These are phyloP conservation scores for Podaxis rugospora DNA, from an alignment of 768 basidiomycete species.

Conservation along the genomic window DNA sequence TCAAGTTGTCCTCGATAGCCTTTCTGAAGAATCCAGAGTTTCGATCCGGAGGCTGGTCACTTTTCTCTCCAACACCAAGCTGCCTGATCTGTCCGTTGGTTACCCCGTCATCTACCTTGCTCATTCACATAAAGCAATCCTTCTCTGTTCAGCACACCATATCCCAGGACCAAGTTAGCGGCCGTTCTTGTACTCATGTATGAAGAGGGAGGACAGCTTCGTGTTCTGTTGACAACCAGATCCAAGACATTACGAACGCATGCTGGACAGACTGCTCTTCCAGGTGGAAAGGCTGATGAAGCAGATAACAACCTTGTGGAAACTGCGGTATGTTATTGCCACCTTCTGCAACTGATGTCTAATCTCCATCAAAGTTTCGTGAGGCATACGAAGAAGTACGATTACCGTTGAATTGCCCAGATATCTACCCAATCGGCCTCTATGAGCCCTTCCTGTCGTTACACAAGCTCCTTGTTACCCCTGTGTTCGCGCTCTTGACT, in stretches of 20 bases:
- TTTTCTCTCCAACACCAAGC: constrained; percentile 2
- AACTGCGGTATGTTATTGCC: constrained; percentile 63
- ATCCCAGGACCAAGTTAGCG: constrained; percentile 45
- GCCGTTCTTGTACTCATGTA: constrained; percentile 81
- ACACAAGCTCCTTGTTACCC: constrained; percentile 69
- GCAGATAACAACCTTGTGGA: constrained; percentile 55
- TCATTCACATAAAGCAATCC: constrained; percentile 11
- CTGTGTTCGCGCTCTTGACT: constrained; percentile 70
- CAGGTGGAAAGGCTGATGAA: constrained; percentile 74
- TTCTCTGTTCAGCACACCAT: constrained; percentile 22
- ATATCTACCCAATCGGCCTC: constrained; percentile 55
- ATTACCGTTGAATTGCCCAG: constrained; percentile 52
- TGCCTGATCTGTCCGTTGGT: constrained; percentile 44
- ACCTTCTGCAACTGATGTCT: constrained; percentile 1
- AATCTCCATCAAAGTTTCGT: constrained; percentile 46
- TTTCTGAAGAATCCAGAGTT: constrained; percentile 23
- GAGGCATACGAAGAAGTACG: constrained; percentile 87
- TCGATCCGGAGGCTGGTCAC: background rate
- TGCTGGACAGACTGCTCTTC: constrained; percentile 78
- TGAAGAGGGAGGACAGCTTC: constrained; percentile 60
- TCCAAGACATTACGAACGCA: constrained; percentile 72
- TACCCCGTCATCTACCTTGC: constrained; percentile 6
- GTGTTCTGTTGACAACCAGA: constrained; percentile 82
- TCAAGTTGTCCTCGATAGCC: constrained; percentile 16
- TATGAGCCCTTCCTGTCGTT: constrained; percentile 67